These are phyloP conservation scores for Medicago lupulina DNA, from an alignment of 306 rosid species.

Conservation along the genomic window DNA sequence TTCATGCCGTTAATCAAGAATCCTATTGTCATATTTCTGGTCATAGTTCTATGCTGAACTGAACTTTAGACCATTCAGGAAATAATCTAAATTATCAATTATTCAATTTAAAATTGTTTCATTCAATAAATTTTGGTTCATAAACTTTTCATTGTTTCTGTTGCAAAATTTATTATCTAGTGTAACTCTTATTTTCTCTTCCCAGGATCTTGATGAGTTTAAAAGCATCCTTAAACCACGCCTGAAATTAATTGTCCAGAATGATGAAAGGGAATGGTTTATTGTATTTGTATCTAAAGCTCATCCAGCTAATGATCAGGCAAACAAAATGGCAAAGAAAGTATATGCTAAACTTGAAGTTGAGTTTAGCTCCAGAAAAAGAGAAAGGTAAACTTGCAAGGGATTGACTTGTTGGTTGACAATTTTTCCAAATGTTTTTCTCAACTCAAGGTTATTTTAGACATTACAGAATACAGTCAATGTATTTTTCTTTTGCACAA, in stretches of 20 bases:
- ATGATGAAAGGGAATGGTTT: slow-evolving; percentile 99
- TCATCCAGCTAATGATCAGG: slow-evolving; percentile 85
- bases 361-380: slow-evolving; percentile 89
- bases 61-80: slow-evolving; percentile 20
- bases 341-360: slow-evolving; percentile 95
- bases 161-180: slow-evolving; percentile 33
- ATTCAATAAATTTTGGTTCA: slow-evolving; percentile 21
- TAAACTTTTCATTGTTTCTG: slow-evolving; percentile 27
- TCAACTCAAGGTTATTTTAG: slow-evolving; percentile 16
- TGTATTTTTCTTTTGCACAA: not conserved
- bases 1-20: slow-evolving; percentile 19
- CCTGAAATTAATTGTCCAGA: slow-evolving; percentile 91
- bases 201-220: slow-evolving; percentile 96
- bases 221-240: slow-evolving; percentile 98
- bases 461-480: slow-evolving; percentile 20
- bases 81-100: slow-evolving; percentile 12
- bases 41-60: slow-evolving; percentile 12
- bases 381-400: slow-evolving; percentile 78
- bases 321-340: slow-evolving; percentile 82
- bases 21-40: slow-evolving; percentile 25
- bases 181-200: slow-evolving; percentile 45
- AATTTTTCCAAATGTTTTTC: slow-evolving; percentile 25
- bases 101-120: slow-evolving; percentile 26
- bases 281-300: slow-evolving; percentile 94
- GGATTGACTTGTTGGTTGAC: slow-evolving; percentile 13